phyloP scores from a whole-genome alignment of 345 rosid species.

The Garcia nutans region DNA sequence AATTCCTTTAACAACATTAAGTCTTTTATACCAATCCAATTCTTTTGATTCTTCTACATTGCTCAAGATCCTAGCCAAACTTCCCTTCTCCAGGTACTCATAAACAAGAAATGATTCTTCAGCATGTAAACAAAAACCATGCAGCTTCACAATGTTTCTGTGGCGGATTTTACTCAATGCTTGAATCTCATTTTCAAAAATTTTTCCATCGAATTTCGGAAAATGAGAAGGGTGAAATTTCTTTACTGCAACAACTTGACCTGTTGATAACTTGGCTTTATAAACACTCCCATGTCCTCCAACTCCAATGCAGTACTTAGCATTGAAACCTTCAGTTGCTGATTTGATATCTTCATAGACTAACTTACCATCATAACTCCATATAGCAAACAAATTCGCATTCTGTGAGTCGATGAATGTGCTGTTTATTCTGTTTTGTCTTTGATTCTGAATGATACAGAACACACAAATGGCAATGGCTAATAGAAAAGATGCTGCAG shows the following conservation, averaged over 20 bases:
- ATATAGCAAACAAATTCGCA: background rate
- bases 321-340: conserved; percentile 14
- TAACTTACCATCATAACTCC: conserved; percentile 18
- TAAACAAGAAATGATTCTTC: conserved; percentile 15
- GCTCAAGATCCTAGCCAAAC: conserved; percentile 14
- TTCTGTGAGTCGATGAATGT: background rate
- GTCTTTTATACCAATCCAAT: conserved; percentile 14
- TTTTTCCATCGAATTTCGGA: background rate
- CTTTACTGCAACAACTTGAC: conserved; percentile 22
- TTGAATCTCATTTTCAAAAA: conserved; percentile 10
- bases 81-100: conserved; percentile 22
- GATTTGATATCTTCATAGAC: conserved; percentile 8
- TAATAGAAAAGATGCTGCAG: conserved; percentile 1
- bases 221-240: conserved; percentile 10
- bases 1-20: conserved; percentile 12
- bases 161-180: conserved; percentile 11
- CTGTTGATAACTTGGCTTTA: conserved; percentile 16
- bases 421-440: background rate
- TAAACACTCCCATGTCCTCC: conserved; percentile 18
- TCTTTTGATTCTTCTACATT: conserved; percentile 6
- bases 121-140: conserved; percentile 16
- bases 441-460: background rate
- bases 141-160: conserved; percentile 24
- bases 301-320: conserved; percentile 18
- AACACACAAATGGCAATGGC: background rate